Evolutionary conservation across 371 early-diverging fungal species (phyloP).

Genomic region (Mucor piriformis): DNA sequence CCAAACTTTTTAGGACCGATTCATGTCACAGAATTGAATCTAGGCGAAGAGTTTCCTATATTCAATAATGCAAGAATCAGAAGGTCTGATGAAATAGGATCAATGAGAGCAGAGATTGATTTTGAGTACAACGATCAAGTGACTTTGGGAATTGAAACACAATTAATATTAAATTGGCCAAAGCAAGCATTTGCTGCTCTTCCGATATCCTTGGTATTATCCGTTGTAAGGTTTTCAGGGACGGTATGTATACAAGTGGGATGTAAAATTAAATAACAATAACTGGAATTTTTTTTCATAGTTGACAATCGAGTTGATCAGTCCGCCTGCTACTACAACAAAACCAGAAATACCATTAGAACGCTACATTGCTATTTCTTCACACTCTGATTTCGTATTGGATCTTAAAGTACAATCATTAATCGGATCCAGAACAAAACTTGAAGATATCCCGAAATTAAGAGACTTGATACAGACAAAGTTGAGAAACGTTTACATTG

Average conservation of each 20-base stretch:
- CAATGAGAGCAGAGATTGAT: constrained; percentile 72
- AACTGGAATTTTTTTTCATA: not conserved
- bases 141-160: constrained; percentile 80
- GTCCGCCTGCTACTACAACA: constrained; percentile 47
- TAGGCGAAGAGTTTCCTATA: constrained; percentile 90
- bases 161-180: constrained; percentile 91
- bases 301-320: constrained; percentile 51
- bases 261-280: not conserved
- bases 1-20: constrained; percentile 86
- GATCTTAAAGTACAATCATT: constrained; percentile 87
- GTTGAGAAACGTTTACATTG: constrained; percentile 70
- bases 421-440: constrained; percentile 91
- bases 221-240: constrained; percentile 85
- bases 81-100: constrained; percentile 71
- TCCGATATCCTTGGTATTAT: constrained; percentile 83
- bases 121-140: constrained; percentile 82
- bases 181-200: constrained; percentile 83
- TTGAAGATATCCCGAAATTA: constrained; percentile 92
- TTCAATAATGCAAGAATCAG: constrained; percentile 74
- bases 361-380: constrained; percentile 65
- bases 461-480: constrained; percentile 80
- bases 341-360: constrained; percentile 46
- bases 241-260: constrained; percentile 56
- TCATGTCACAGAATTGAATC: constrained; percentile 83
- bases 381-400: constrained; percentile 74